These are phyloP conservation scores for Acanthamoeba healyi DNA, from an alignment of 208 protist species.

Conservation along the genomic window DNA sequence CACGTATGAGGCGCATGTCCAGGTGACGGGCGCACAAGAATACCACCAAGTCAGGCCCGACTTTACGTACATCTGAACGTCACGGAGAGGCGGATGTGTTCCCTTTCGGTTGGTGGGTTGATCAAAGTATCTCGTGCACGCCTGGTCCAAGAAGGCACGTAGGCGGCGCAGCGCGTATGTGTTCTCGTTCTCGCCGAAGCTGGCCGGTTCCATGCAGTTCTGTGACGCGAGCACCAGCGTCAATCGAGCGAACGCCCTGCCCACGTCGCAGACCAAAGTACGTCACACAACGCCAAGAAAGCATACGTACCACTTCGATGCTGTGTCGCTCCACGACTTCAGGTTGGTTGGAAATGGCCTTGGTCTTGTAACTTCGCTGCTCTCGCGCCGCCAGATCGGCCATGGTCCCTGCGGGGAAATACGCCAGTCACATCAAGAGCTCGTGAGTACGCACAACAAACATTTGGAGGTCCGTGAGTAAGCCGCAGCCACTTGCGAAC, in stretches of 20 bases:
- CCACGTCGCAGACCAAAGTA: too few relatives aligned
- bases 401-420: not conserved
- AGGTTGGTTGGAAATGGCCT: constrained; percentile 28
- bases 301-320: constrained; percentile 3
- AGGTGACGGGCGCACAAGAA: too few relatives aligned
- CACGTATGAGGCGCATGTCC: too few relatives aligned
- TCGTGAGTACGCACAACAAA: not conserved
- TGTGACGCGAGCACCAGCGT: not conserved
- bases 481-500: not conserved
- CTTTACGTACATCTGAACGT: constrained; percentile 23
- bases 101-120: constrained; percentile 42
- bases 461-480: too few relatives aligned
- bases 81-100: not conserved
- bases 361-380: constrained; percentile 38
- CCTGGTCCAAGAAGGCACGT: constrained; percentile 55
- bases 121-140: constrained; percentile 45
- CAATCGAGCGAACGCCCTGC: too few relatives aligned
- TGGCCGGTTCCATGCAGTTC: constrained; percentile 54
- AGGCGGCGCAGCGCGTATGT: constrained; percentile 29
- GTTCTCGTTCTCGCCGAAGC: constrained; percentile 25
- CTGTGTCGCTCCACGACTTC: constrained; percentile 64
- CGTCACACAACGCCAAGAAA: not conserved
- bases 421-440: not conserved
- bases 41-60: not conserved
- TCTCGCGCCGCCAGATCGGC: constrained; percentile 50